Evolutionary conservation across 2,329 filamentous ascomycete species (phyloP).

Genomic region (Claviceps quebecensis): DNA sequence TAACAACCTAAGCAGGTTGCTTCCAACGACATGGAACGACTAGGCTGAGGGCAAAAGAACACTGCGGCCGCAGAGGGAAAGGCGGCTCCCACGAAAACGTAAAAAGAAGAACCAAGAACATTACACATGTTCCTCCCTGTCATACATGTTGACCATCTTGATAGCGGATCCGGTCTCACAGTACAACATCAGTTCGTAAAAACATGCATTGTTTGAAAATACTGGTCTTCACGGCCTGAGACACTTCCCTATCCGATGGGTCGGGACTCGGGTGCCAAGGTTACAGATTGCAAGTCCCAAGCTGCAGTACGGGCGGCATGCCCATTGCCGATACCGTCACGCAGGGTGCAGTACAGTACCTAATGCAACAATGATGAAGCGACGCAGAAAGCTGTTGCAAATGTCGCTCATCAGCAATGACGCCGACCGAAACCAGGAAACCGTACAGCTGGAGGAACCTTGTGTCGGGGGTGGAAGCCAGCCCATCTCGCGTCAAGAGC

Average conservation of each 20-base stretch:
- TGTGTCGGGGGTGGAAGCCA: no score
- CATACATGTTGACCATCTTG: not conserved
- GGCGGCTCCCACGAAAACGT: not conserved
- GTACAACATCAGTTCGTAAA: not conserved
- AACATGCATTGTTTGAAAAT: not conserved
- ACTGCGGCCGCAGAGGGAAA: not conserved
- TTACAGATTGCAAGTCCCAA: not conserved
- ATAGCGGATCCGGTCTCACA: not conserved
- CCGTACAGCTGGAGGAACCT: no score
- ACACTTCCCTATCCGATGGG: conserved; percentile 1
- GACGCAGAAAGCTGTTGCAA: no score
- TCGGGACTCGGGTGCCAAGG: not conserved
- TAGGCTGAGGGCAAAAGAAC: not conserved
- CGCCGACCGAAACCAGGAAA: no score
- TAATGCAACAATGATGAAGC: no score
- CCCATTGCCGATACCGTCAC: not conserved
- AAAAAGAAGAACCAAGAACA: not conserved
- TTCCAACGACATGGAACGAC: not conserved
- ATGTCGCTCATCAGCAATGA: not conserved
- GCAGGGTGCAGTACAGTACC: no score
- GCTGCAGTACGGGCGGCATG: not conserved
- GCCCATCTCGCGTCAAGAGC: no score
- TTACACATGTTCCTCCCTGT: not conserved
- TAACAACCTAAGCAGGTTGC: no score
- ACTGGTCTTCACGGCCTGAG: not conserved